Conservation (phyloP, 176 grass and related monocot genomes). For the Eremochloa ophiuroides region DNA sequence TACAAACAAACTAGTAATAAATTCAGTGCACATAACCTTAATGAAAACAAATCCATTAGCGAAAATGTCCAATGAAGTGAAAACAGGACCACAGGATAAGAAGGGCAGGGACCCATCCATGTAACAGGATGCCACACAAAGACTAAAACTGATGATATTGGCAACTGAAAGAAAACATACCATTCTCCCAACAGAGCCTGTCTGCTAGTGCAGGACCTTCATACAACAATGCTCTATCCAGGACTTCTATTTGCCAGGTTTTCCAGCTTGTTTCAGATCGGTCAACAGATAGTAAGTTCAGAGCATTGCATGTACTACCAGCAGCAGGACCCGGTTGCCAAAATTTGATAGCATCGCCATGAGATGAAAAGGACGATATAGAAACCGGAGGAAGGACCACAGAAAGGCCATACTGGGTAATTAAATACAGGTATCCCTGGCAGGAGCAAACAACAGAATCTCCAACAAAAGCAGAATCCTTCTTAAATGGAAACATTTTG, state of each 20-base stretch:
- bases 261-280: slow-evolving; percentile 55
- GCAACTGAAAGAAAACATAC: slow-evolving; percentile 41
- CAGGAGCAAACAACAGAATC: slow-evolving; percentile 76
- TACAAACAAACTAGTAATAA: not conserved
- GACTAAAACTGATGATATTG: slow-evolving; percentile 15
- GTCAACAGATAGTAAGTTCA: slow-evolving; percentile 39
- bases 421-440: slow-evolving; percentile 83
- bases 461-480: slow-evolving; percentile 42
- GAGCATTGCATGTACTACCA: slow-evolving; percentile 28
- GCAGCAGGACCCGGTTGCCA: slow-evolving; percentile 42
- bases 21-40: slow-evolving; percentile 13
- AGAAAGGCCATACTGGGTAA: slow-evolving; percentile 64
- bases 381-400: slow-evolving; percentile 84
- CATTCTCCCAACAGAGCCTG: slow-evolving; percentile 74
- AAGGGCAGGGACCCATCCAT: not conserved
- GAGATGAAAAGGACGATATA: slow-evolving; percentile 45
- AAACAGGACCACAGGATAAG: not conserved
- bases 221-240: slow-evolving; percentile 82
- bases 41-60: not conserved
- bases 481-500: slow-evolving; percentile 34
- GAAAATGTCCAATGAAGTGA: not conserved
- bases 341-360: slow-evolving; percentile 32
- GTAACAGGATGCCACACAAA: slow-evolving; percentile 13
- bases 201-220: slow-evolving; percentile 77
- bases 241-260: slow-evolving; percentile 85